These are phyloP conservation scores for Cutaneotrichosporon sp. DNA, from an alignment of 1,284 basidiomycete species.

Conservation along the genomic window DNA sequence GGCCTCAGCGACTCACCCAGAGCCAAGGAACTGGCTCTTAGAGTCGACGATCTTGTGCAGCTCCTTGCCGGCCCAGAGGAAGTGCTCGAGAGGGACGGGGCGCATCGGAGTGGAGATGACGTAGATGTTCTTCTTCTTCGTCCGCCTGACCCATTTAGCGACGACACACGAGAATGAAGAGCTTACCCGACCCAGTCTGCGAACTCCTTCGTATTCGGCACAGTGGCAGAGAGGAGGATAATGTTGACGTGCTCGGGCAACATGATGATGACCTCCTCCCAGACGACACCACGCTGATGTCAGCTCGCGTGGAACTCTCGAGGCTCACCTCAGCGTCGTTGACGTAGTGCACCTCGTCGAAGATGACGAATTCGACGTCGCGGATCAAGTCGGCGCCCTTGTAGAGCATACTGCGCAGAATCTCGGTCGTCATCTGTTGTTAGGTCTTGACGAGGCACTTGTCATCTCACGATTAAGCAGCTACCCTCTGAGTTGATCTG, in stretches of 20 bases:
- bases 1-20: constrained; percentile 61
- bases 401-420: constrained; percentile 96
- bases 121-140: constrained; percentile 99
- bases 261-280: constrained; percentile 99
- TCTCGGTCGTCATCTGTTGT: constrained; percentile 89
- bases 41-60: constrained; percentile 91
- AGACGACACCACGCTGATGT: constrained; percentile 89
- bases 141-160: constrained; percentile 65
- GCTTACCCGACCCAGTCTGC: constrained; percentile 98
- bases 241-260: constrained; percentile 95
- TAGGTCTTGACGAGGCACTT: too few species aligned
- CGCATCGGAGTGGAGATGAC: constrained; percentile 97
- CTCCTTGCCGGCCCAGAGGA: constrained; percentile 89
- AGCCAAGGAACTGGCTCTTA: constrained; percentile 70
- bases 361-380: constrained; percentile 99
- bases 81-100: constrained; percentile 96
- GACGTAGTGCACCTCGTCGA: constrained; percentile 99
- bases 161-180: neutral
- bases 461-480: constrained; percentile 71
- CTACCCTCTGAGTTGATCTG: constrained; percentile 98
- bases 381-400: constrained; percentile 98
- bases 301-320: neutral
- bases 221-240: constrained; percentile 94
- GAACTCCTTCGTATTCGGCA: constrained; percentile 97
- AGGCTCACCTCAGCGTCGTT: constrained; percentile 92